Conservation (phyloP, 2,329 filamentous ascomycete genomes). For the Alternaria sp. region DNA sequence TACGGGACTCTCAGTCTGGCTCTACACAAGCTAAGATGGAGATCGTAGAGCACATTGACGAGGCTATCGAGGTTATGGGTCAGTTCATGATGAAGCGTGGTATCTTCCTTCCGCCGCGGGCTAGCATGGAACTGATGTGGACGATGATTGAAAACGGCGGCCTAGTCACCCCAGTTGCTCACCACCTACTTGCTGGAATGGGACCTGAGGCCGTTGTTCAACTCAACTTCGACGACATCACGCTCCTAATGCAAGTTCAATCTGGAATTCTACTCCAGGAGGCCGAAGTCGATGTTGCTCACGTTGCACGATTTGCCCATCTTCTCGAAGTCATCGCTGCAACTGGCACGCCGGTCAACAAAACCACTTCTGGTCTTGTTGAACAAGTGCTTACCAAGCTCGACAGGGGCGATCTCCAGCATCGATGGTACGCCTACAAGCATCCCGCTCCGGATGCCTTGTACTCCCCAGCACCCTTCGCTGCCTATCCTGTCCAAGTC, state of each 20-base stretch:
- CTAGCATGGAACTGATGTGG: slow-evolving; percentile 68
- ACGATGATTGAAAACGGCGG: slow-evolving; percentile 73
- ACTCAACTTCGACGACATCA: slow-evolving; percentile 63
- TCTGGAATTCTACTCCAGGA: slow-evolving; percentile 59
- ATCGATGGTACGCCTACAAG: slow-evolving; percentile 68
- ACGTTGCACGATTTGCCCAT: slow-evolving; percentile 68
- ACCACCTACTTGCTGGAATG: slow-evolving; percentile 68
- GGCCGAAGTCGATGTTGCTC: slow-evolving; percentile 63
- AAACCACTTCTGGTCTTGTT: slow-evolving; percentile 64
- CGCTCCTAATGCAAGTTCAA: slow-evolving; percentile 69
- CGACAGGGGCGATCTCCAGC: slow-evolving; percentile 57
- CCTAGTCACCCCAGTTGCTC: slow-evolving; percentile 66
- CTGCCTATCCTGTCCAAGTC: slow-evolving; percentile 59
- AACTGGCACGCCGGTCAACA: slow-evolving; percentile 62
- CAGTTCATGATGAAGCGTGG: slow-evolving; percentile 64
- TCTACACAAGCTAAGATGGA: slow-evolving; percentile 61
- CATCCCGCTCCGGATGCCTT: slow-evolving; percentile 55
- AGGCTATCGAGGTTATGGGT: slow-evolving; percentile 77
- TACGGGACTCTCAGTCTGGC: slow-evolving; percentile 69
- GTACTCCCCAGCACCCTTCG: slow-evolving; percentile 60
- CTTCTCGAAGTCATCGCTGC: slow-evolving; percentile 67
- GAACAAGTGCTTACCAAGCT: slow-evolving; percentile 67
- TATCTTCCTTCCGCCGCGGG: slow-evolving; percentile 61
- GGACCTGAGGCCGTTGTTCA: slow-evolving; percentile 67
- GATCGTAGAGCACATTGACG: slow-evolving; percentile 82